phyloP scores from a whole-genome alignment of 495 filamentous ascomycete genomes.

The Tuber umbilicatum region DNA sequence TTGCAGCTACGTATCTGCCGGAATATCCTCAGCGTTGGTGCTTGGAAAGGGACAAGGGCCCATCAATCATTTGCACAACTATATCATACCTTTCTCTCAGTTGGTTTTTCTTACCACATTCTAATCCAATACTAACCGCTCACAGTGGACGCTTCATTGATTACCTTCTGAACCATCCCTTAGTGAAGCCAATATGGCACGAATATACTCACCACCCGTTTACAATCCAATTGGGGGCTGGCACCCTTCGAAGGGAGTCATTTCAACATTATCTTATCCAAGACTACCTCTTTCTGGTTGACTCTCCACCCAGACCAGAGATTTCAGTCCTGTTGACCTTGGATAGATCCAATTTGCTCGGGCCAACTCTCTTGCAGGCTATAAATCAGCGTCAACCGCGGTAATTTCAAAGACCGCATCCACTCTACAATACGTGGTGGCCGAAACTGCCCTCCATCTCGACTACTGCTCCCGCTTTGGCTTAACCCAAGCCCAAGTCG shows the following conservation, averaged over 20 bases:
- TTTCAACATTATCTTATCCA: constrained; percentile 85
- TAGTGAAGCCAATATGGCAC: constrained; percentile 65
- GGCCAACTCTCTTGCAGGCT: constrained; percentile 73
- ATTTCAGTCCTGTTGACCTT: neutral
- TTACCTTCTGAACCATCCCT: constrained; percentile 67
- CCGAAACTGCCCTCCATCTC: constrained; percentile 73
- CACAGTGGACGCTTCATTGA: constrained; percentile 72
- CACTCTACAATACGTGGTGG: constrained; percentile 66
- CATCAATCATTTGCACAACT: constrained; percentile 85
- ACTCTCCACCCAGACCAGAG: constrained; percentile 14
- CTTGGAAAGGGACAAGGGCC: constrained; percentile 79
- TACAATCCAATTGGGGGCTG: constrained; percentile 65
- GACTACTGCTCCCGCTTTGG: constrained; percentile 75
- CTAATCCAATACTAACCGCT: constrained; percentile 21
- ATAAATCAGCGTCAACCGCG: constrained; percentile 68
- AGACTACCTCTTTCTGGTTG: constrained; percentile 80
- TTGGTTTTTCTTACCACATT: constrained; percentile 46
- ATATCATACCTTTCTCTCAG: constrained; percentile 74
- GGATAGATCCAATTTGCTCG: constrained; percentile 73
- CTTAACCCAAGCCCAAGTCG: constrained; percentile 67
- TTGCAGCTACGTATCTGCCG: constrained; percentile 74
- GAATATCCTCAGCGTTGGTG: constrained; percentile 63
- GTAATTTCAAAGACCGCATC: constrained; percentile 67
- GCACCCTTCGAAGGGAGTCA: constrained; percentile 60
- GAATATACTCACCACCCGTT: constrained; percentile 73